Evolutionary conservation across 352 stramenopile species (phyloP), one percentile per base, ranked within the genome.

Genomic region (Phytophthora pseudosyringae): DNA sequence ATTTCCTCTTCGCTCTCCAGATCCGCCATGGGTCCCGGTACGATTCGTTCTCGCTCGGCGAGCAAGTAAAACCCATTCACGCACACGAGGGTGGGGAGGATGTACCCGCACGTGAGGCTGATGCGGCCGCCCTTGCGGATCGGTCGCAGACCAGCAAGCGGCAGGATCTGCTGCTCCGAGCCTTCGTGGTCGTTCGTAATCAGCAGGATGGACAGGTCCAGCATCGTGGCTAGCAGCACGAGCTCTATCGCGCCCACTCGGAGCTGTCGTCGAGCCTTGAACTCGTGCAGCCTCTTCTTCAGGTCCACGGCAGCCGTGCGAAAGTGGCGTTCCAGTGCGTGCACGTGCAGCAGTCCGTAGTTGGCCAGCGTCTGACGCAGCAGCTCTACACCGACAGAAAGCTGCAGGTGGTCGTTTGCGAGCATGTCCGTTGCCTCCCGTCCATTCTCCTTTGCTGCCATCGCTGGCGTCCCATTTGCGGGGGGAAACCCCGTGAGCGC

Each of bases 161-260:
- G 87, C 10, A 76, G 31, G 43, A 95, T 88, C 47, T 75, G 68
- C 25, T 91, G 80, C 28, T 90, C 66, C 0, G 83, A 87, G 7
- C 81, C 83, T 25, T 88, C 64, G 55, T 95, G 84, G 67, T 95
- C 87, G 58, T 95, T 94, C 5, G 86, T 92, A 52, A 95, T 72
- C 28, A 95, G 67, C 15, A 71, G 68, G 54, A 95, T 90, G 0
- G 72, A 81, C 12, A 94, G 58, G 63, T 95, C 76, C 6, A 95
- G 58, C 79, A 94, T 93, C 5, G 85, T 89, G 4, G 73, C 81
- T 9, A 95, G 77, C 55, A 91, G 39, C 25, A 86, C 71, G 11
- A 95, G 82, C 59, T 92, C 83, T 10, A 94, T 26, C 0, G 83
- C 65, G 6, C 87, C 87, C 2, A 93, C 72, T 15, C 87, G 83